These are phyloP conservation scores for Entrophospora sp. DNA, from an alignment of 192 early-diverging fungal genomes.

Conservation along the genomic window DNA sequence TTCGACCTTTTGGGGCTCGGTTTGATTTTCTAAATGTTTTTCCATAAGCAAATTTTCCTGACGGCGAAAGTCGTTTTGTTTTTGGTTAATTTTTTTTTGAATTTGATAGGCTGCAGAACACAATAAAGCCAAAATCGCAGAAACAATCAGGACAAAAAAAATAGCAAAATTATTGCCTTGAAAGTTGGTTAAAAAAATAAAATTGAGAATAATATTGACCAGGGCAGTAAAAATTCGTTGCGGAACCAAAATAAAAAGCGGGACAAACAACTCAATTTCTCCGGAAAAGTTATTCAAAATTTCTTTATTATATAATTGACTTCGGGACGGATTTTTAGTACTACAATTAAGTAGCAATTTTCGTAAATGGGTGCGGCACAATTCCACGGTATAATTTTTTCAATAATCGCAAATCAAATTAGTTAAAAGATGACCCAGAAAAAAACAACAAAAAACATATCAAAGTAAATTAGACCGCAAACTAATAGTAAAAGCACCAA, in stretches of 20 bases:
- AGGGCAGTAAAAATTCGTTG: background rate
- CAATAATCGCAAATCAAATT: background rate
- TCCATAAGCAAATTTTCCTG: background rate
- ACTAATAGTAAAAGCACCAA: background rate
- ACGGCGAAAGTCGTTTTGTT: background rate
- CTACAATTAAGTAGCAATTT: background rate
- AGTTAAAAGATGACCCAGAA: background rate
- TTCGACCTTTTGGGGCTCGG: background rate
- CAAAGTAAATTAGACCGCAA: background rate
- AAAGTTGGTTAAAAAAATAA: background rate
- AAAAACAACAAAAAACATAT: background rate
- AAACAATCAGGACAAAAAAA: background rate
- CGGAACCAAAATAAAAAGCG: background rate
- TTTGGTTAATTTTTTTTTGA: background rate
- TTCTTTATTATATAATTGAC: background rate
- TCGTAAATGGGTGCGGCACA: background rate
- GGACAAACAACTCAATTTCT: background rate
- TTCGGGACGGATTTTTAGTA: background rate
- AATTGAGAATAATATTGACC: background rate
- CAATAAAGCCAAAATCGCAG: background rate
- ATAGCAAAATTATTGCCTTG: background rate
- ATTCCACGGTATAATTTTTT: background rate
- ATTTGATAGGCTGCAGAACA: background rate
- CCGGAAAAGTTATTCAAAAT: background rate
- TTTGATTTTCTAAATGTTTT: background rate